These are phyloP conservation scores for Talaromyces sp. DNA, from an alignment of 2,329 filamentous ascomycete genomes.

Conservation along the genomic window DNA sequence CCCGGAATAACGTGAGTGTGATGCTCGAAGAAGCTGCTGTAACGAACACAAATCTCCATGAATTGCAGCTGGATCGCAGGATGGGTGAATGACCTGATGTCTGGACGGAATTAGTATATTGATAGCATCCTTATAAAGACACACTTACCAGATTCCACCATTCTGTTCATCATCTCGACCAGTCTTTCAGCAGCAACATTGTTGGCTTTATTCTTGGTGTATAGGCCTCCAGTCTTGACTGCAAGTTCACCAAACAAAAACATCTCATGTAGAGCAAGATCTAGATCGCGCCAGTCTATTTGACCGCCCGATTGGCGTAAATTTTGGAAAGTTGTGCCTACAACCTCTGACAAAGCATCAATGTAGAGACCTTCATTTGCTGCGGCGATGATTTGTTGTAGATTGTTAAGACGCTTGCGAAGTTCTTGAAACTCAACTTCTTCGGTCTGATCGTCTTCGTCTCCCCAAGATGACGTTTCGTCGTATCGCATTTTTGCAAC, in stretches of 20 bases:
- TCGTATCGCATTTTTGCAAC: slow-evolving; percentile 97
- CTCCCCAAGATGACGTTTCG: slow-evolving; percentile 87
- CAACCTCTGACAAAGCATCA: slow-evolving; percentile 78
- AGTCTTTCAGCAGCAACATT: slow-evolving; percentile 75
- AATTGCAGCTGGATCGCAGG: slow-evolving; percentile 92
- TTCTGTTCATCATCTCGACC: slow-evolving; percentile 87
- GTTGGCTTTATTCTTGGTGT: slow-evolving; percentile 77
- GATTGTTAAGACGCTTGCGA: slow-evolving; percentile 78
- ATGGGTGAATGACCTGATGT: slow-evolving; percentile 79
- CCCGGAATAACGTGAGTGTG: slow-evolving; percentile 77
- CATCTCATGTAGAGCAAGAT: slow-evolving; percentile 92
- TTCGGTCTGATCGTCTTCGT: slow-evolving; percentile 90
- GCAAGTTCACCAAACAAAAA: slow-evolving; percentile 92
- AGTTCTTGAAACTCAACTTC: slow-evolving; percentile 97
- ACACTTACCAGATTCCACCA: slow-evolving; percentile 82
- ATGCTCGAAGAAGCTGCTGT: slow-evolving; percentile 86
- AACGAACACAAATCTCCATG: slow-evolving; percentile 97
- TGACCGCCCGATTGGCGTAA: slow-evolving; percentile 68
- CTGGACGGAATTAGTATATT: slow-evolving; percentile 44
- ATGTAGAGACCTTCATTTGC: slow-evolving; percentile 87
- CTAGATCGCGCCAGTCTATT: slow-evolving; percentile 91
- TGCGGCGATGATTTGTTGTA: slow-evolving; percentile 88
- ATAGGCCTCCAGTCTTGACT: slow-evolving; percentile 82
- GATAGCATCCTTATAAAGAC: slow-evolving; percentile 11
- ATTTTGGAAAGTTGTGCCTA: slow-evolving; percentile 82